A percentile compares a stretch with the other conserved stretches of the same genome.
These are phyloP conservation scores for Calonectria hongkongensis DNA, from an alignment of 2,329 filamentous ascomycete genomes.

Conservation along the genomic window DNA sequence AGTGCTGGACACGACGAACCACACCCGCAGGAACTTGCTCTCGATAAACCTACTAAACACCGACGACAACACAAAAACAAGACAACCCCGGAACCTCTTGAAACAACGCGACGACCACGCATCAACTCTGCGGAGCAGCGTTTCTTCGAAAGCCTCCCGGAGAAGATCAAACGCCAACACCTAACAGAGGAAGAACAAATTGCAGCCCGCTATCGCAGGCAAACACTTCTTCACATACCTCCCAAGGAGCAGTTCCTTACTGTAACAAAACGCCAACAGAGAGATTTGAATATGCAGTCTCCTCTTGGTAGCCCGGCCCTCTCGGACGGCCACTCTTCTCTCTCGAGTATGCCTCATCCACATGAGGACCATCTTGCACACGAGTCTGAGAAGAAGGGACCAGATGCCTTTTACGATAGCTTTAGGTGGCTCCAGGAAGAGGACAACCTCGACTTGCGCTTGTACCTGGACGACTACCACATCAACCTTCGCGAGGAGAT, in stretches of 20 bases:
- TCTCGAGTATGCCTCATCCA: constrained; percentile 54
- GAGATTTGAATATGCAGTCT: constrained; percentile 48
- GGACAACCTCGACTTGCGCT: constrained; percentile 79
- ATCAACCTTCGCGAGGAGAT: constrained; percentile 74
- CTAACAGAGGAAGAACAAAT: constrained; percentile 84
- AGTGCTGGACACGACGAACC: constrained; percentile 48
- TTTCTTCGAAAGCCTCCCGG: constrained; percentile 82
- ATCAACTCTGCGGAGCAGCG: constrained; percentile 74
- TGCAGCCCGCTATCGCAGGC: constrained; percentile 65
- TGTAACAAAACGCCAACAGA: constrained; percentile 52
- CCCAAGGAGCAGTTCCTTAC: constrained; percentile 54
- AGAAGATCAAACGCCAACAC: constrained; percentile 82
- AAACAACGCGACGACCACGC: constrained; percentile 53
- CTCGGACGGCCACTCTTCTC: constrained; percentile 46
- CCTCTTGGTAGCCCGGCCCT: constrained; percentile 49
- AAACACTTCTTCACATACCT: constrained; percentile 62
- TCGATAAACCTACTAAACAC: constrained; percentile 43
- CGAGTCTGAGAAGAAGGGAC: constrained; percentile 56
- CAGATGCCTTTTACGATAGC: constrained; percentile 77
- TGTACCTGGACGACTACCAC: constrained; percentile 83
- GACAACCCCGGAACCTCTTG: constrained; percentile 45
- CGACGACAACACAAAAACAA: constrained; percentile 45
- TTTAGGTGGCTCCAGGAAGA: constrained; percentile 86
- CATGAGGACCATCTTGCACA: constrained; percentile 44
- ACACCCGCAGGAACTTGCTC: constrained; percentile 35